Conservation (phyloP, 179 eudicot genomes). For the Patellifolia procumbens region DNA sequence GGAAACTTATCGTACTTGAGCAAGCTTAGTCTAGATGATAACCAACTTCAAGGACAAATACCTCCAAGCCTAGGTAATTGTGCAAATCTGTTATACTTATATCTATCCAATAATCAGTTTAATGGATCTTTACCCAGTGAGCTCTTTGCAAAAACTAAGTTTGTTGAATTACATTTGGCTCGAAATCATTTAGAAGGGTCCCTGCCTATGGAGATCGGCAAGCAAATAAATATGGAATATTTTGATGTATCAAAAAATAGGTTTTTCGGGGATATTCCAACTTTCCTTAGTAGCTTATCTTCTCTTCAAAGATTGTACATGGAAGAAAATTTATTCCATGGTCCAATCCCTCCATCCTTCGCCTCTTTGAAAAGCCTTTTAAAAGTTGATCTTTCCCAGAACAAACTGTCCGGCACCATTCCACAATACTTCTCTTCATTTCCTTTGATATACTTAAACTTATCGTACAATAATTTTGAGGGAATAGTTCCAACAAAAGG, state of each 20-base stretch:
- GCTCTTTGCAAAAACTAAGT: conserved; percentile 15
- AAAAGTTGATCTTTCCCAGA: conserved; percentile 20
- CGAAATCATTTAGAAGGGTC: conserved; percentile 21
- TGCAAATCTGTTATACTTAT: background rate
- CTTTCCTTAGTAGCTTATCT: conserved; percentile 11
- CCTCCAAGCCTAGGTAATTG: conserved; percentile 24
- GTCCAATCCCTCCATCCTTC: conserved; percentile 27
- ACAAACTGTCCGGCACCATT: conserved; percentile 18
- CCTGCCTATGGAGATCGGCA: conserved; percentile 24
- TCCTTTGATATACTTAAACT: conserved; percentile 11
- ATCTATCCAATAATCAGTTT: conserved; percentile 8
- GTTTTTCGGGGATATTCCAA: conserved; percentile 29
- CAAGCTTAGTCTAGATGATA: background rate
- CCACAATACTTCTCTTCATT: conserved; percentile 11
- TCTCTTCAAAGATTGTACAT: background rate
- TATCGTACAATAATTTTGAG: conserved; percentile 25
- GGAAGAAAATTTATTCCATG: conserved; percentile 20
- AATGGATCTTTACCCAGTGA: conserved; percentile 27
- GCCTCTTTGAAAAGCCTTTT: conserved; percentile 25
- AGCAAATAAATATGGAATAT: background rate
- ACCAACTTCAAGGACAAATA: conserved; percentile 19
- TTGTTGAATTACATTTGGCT: background rate
- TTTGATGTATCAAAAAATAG: conserved; percentile 20
- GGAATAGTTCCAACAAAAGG: conserved; percentile 28
- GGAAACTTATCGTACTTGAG: conserved; percentile 14